phyloP scores from a whole-genome alignment of 371 early-diverging fungal genomes.

The Apophysomyces ossiformis region DNA sequence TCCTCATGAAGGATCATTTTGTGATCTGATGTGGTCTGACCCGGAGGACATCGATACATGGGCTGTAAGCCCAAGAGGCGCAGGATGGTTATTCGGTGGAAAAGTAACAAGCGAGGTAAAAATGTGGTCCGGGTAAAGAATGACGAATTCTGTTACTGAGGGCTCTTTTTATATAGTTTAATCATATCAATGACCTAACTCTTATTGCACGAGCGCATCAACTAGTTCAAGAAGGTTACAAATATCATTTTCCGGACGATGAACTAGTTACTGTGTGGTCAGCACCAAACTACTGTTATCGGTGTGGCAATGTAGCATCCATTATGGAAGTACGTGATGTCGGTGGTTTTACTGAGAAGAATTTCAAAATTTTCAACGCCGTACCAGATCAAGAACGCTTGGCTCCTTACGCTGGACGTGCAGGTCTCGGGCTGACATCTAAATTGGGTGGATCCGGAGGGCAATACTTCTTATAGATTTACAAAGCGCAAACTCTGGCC shows the following conservation, averaged over 20 bases:
- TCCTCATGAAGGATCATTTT: constrained; percentile 99
- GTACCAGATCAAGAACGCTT: constrained; percentile 90
- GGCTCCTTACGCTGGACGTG: constrained; percentile 27
- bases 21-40: constrained; percentile 94
- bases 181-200: constrained; percentile 96
- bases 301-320: constrained; percentile 99
- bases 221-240: constrained; percentile 98
- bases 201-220: constrained; percentile 99
- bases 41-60: constrained; percentile 98
- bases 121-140: background rate
- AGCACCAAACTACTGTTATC: constrained; percentile 99
- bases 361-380: constrained; percentile 94
- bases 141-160: background rate
- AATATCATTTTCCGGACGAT: constrained; percentile 96
- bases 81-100: constrained; percentile 98
- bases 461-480: constrained; percentile 50
- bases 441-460: constrained; percentile 46
- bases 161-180: constrained; percentile 67
- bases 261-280: constrained; percentile 99
- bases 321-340: constrained; percentile 94
- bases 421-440: constrained; percentile 29
- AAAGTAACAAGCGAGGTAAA: constrained; percentile 93
- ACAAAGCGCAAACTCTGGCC: background rate
- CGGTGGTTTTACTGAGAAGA: constrained; percentile 75
- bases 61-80: constrained; percentile 99